Base-by-base conservation (phyloP, 2,329 filamentous ascomycete genomes). In the Dothideomycetes sp. region DNA sequence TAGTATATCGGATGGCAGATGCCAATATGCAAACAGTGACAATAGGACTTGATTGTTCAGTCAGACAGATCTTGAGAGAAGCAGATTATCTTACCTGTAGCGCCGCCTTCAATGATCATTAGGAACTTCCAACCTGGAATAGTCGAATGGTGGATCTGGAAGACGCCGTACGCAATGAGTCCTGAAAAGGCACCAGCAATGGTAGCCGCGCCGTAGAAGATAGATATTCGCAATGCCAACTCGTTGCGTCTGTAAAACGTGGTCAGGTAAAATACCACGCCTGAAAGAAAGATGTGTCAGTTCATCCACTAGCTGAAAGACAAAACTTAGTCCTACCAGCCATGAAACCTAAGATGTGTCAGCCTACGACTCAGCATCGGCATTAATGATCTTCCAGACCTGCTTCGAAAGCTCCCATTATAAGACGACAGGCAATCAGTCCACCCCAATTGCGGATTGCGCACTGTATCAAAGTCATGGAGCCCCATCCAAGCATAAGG, bases 201-300 rank as follows among this genome's bases (percentile, higher is more conserved):
- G 7, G 65, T 52, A 3, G 62, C 59, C 36, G 55, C 62, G 0
- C 58, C 62, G 32, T 67, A 66, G 49, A 67, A 64, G n/a, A 64
- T 59, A 3, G 62, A 64, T 3, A 62, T 60, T 9, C 64, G 60
- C 36, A 66, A 64, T 1, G 59, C 63, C 47, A 66, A 61, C 43
- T 66, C 60, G 11, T 53, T 49, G 11, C 52, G 51, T 1, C 54
- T 55, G 31, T 70, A 68, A 32, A 75, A 74, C 0, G 71, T 59
- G 0, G 71, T 67, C 5, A 70, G 52, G 45, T 70, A 76, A 52
- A 72, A 74, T 3, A 75, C 69, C 11, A 68, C 65, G 0, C 69
- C 62, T 4, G 70, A 65, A 43, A 72, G 73, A 54, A 74, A 75
- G n/a, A 0, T n/a, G n/a, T n/a, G n/a, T n/a, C n/a, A n/a, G n/a